A percentile compares a stretch with the other conserved stretches of the same genome.
phyloP scores from a whole-genome alignment of 805 yeast genomes.

The Peterozyma toletana region DNA sequence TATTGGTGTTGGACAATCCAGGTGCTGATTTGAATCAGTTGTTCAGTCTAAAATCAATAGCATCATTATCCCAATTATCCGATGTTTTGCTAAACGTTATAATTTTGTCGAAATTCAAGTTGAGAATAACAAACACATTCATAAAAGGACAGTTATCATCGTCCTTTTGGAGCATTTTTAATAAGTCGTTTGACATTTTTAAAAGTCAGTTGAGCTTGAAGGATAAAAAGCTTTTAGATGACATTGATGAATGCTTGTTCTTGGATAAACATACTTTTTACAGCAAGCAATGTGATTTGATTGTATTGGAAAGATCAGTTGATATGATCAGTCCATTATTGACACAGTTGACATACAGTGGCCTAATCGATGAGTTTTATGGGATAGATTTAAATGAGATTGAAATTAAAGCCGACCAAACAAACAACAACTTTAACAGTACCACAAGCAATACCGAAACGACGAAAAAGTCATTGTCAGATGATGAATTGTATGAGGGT shows the following conservation, averaged over 20 bases:
- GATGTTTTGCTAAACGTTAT: slow-evolving; percentile 40
- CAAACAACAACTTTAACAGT: slow-evolving; percentile 6
- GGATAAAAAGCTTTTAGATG: slow-evolving; percentile 22
- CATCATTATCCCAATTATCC: slow-evolving; percentile 41
- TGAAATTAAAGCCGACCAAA: slow-evolving; percentile 8
- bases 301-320: slow-evolving; percentile 71
- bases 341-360: slow-evolving; percentile 75
- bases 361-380: slow-evolving; percentile 69
- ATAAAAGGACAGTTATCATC: slow-evolving; percentile 55
- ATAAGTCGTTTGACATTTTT: slow-evolving; percentile 21
- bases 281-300: slow-evolving; percentile 52
- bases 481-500: slow-evolving; percentile 39
- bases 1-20: slow-evolving; percentile 32
- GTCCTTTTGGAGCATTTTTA: slow-evolving; percentile 36
- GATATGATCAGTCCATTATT: slow-evolving; percentile 69
- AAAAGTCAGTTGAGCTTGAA: slow-evolving; percentile 25
- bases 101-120: slow-evolving; percentile 26
- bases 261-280: slow-evolving; percentile 24
- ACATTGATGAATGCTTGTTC: slow-evolving; percentile 26
- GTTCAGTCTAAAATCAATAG: slow-evolving; percentile 36
- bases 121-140: slow-evolving; percentile 46
- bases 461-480: slow-evolving; percentile 17
- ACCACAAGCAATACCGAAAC: neutral
- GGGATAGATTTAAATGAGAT: slow-evolving; percentile 37
- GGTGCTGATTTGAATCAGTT: slow-evolving; percentile 30